phyloP scores from a whole-genome alignment of 2,329 filamentous ascomycete genomes.

The Akanthomyces lecanii region DNA sequence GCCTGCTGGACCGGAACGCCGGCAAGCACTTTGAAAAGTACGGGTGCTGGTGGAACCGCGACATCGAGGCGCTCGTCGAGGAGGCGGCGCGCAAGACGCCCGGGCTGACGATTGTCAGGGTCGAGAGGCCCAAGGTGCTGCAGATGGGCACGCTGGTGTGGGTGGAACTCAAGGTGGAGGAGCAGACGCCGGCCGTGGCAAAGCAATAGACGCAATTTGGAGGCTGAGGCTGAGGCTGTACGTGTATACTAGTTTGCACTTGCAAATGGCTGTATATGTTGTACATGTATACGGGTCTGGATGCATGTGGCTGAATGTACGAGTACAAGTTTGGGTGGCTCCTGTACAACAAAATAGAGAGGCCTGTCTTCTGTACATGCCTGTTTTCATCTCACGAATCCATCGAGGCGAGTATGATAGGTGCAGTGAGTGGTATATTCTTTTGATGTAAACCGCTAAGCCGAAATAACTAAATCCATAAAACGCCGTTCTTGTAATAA shows the following conservation, averaged over 20 bases:
- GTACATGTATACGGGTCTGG: not conserved
- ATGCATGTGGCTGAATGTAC: not conserved
- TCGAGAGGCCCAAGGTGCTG: slow-evolving; percentile 47
- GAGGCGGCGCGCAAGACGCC: slow-evolving; percentile 45
- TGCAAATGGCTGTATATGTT: not conserved
- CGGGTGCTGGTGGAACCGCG: slow-evolving; percentile 67
- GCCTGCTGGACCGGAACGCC: slow-evolving; percentile 52
- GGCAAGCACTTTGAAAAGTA: slow-evolving; percentile 53
- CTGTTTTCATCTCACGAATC: not conserved
- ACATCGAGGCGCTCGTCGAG: slow-evolving; percentile 52
- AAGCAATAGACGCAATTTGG: not conserved
- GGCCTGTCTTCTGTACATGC: too few relatives aligned
- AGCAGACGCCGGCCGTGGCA: slow-evolving; percentile 18
- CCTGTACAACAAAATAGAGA: not conserved
- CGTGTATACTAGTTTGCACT: not conserved
- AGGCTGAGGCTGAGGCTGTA: not conserved
- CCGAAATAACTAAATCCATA: not conserved
- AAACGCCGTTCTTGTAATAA: slow-evolving; percentile 9
- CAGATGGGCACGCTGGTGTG: slow-evolving; percentile 57
- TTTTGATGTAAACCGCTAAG: slow-evolving; percentile 14
- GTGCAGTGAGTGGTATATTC: slow-evolving; percentile 15
- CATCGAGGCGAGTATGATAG: not conserved
- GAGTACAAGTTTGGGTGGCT: not conserved
- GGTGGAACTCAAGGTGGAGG: slow-evolving; percentile 49
- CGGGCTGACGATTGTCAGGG: slow-evolving; percentile 52